Percentiles rank a stretch among this genome's conserved stretches.
Conservation (phyloP, 352 stramenopile genomes). For the Globisporangium nodosum region DNA sequence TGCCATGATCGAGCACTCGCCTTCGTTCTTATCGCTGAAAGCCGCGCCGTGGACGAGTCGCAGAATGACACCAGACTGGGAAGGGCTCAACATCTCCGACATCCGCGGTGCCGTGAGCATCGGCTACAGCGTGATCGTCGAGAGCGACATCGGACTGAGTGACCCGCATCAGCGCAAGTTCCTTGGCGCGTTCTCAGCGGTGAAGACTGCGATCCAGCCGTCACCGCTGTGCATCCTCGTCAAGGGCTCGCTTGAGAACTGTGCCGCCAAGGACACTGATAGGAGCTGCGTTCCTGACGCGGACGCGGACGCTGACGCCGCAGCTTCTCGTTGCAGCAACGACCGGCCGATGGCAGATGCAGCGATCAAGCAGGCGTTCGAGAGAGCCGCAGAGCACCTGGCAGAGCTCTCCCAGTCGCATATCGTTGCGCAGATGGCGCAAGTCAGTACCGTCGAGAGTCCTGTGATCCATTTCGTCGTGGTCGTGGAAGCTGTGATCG, state of each 20-base stretch:
- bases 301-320: neutral
- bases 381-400: conserved; percentile 27
- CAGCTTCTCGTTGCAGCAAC: neutral
- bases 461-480: conserved; percentile 36
- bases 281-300: conserved; percentile 1
- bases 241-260: conserved; percentile 41
- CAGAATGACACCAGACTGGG: conserved; percentile 2
- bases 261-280: conserved; percentile 15
- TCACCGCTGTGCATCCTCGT: conserved; percentile 61
- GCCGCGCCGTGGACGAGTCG: neutral
- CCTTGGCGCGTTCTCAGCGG: conserved; percentile 44
- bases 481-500: conserved; percentile 75
- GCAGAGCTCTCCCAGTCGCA: conserved; percentile 15
- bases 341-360: conserved; percentile 27
- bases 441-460: conserved; percentile 9
- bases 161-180: conserved; percentile 56
- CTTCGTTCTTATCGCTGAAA: conserved; percentile 14
- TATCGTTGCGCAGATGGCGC: conserved; percentile 21
- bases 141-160: conserved; percentile 69
- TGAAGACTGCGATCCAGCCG: conserved; percentile 64
- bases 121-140: conserved; percentile 63
- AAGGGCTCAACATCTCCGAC: conserved; percentile 22
- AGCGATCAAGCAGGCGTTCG: conserved; percentile 46
- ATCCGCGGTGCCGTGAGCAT: conserved; percentile 33
- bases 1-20: neutral